Conservation (phyloP, 257 asterid species). For the Ehretia macrophylla region DNA sequence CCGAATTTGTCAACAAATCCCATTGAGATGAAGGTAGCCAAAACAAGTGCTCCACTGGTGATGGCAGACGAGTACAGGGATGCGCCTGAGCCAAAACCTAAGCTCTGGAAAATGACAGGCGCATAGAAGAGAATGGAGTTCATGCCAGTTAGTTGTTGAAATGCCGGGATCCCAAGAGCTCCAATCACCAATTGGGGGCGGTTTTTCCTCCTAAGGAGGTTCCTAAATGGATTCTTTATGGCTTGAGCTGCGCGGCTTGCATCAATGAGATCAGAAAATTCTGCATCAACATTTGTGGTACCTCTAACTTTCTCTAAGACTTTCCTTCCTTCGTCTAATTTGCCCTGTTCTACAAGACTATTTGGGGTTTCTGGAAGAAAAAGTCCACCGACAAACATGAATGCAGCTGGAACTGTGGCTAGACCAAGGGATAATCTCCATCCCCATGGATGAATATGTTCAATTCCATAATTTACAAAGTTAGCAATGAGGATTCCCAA, state of each 20-base stretch:
- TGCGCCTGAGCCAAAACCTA: constrained; percentile 69
- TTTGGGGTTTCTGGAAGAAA: constrained; percentile 82
- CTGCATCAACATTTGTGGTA: constrained; percentile 57
- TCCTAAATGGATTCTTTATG: constrained; percentile 57
- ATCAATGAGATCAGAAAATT: constrained; percentile 57
- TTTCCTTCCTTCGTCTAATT: constrained; percentile 44
- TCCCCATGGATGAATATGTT: constrained; percentile 63
- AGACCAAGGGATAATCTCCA: constrained; percentile 74
- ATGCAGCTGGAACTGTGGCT: constrained; percentile 61
- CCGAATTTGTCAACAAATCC: constrained; percentile 74
- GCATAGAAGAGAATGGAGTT: constrained; percentile 79
- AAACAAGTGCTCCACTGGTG: constrained; percentile 54
- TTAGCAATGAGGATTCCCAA: constrained; percentile 62
- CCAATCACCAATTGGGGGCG: constrained; percentile 63
- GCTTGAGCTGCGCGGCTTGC: constrained; percentile 62
- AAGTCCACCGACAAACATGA: constrained; percentile 60
- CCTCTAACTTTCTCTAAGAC: constrained; percentile 62
- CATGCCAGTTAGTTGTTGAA: constrained; percentile 74
- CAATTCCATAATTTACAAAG: constrained; percentile 52
- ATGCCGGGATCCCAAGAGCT: constrained; percentile 63
- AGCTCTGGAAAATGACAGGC: constrained; percentile 72
- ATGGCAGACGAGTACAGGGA: constrained; percentile 52
- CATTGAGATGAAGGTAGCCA: constrained; percentile 73
- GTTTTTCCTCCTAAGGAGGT: constrained; percentile 47
- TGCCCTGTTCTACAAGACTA: constrained; percentile 66